Conservation (phyloP, 805 yeast genomes). For the Ogataea saltuana region DNA sequence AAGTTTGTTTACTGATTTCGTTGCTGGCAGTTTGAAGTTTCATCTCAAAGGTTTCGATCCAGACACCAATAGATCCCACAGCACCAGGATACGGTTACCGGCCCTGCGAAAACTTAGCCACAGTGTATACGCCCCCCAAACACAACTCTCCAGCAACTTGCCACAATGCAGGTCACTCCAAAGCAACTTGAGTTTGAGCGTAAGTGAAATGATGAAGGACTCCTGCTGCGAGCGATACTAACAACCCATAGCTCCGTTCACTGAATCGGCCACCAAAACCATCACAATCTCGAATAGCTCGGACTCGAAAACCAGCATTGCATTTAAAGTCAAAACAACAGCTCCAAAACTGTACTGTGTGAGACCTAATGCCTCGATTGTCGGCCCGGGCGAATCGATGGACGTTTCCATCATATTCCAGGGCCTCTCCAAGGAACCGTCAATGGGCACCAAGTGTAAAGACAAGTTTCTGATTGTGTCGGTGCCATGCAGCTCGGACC, state of each 20-base stretch:
- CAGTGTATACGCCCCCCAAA: slow-evolving; percentile 1
- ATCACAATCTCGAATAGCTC: slow-evolving; percentile 57
- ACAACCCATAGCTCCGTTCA: slow-evolving; percentile 63
- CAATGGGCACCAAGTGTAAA: slow-evolving; percentile 72
- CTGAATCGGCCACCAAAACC: slow-evolving; percentile 66
- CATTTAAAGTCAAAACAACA: slow-evolving; percentile 96
- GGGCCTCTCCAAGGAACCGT: slow-evolving; percentile 76
- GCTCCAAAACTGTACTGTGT: slow-evolving; percentile 96
- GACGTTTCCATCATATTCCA: slow-evolving; percentile 83
- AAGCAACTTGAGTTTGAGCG: slow-evolving; percentile 73
- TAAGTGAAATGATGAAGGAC: slow-evolving; percentile 42
- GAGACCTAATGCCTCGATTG: slow-evolving; percentile 87
- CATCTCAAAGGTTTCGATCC: neutral
- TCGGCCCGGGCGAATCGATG: slow-evolving; percentile 70
- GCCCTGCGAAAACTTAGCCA: neutral
- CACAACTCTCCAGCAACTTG: neutral
- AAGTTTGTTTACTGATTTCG: too few relatives aligned
- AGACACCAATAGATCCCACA: neutral
- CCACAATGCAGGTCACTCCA: slow-evolving; percentile 69
- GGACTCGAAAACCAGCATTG: slow-evolving; percentile 48
- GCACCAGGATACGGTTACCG: neutral
- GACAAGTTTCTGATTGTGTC: slow-evolving; percentile 92
- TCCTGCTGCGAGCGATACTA: neutral
- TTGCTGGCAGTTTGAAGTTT: too few relatives aligned
- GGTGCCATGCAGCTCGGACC: slow-evolving; percentile 66